These are phyloP conservation scores for Yarrowia phangngaensis DNA, from an alignment of 805 yeast genomes.

Conservation along the genomic window DNA sequence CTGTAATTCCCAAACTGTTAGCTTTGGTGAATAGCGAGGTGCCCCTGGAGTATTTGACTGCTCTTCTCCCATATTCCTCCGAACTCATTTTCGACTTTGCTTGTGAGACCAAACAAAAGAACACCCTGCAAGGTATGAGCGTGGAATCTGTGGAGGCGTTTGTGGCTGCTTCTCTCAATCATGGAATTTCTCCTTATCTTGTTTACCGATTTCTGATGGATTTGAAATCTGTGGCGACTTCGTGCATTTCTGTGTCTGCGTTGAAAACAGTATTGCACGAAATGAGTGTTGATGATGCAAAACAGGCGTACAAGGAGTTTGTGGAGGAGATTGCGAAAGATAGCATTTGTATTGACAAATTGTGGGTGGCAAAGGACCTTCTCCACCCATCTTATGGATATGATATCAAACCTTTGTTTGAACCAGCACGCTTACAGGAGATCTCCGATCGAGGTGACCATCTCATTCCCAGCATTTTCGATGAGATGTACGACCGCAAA, in stretches of 20 bases:
- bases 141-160: conserved; percentile 5
- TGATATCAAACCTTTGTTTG: conserved; percentile 1
- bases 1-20: conserved; percentile 4
- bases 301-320: neutral
- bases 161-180: neutral
- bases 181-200: neutral
- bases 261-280: conserved; percentile 6
- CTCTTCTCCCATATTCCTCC: neutral
- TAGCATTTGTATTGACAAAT: conserved; percentile 2
- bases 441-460: conserved; percentile 3
- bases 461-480: conserved; percentile 20
- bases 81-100: conserved; percentile 4
- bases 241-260: conserved; percentile 6
- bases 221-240: neutral
- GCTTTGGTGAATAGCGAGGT: conserved; percentile 1
- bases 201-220: neutral
- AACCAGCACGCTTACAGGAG: neutral
- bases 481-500: neutral
- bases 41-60: conserved; percentile 6
- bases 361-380: conserved; percentile 5
- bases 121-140: neutral
- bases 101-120: neutral
- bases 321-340: neutral
- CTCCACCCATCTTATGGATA: conserved; percentile 4
- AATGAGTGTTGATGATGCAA: conserved; percentile 2